Evolutionary conservation across 371 early-diverging fungal species (phyloP).

Genomic region (Rhizomucor pusillus): DNA sequence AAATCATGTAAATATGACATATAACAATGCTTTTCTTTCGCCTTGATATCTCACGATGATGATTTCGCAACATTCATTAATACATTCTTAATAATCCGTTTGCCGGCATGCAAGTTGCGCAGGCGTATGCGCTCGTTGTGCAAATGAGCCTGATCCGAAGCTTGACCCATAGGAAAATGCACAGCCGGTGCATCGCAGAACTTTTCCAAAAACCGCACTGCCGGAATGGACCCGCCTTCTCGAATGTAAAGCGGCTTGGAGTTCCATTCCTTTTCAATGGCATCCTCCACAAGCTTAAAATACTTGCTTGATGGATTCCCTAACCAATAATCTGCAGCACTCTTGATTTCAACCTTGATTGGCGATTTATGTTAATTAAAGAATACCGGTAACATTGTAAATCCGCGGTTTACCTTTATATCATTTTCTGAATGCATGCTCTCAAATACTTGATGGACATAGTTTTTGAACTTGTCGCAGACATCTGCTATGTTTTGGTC

Average conservation of each 20-base stretch:
- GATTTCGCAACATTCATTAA: constrained; percentile 14
- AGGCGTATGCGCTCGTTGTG: constrained; percentile 76
- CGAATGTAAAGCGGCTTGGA: constrained; percentile 63
- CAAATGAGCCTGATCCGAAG: constrained; percentile 82
- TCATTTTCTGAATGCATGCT: constrained; percentile 52
- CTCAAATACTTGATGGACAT: constrained; percentile 54
- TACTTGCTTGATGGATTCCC: constrained; percentile 67
- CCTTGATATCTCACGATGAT: too few relatives aligned
- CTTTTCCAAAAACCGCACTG: constrained; percentile 78
- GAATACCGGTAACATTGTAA: too few relatives aligned
- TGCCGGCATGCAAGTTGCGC: constrained; percentile 68
- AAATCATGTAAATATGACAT: too few relatives aligned
- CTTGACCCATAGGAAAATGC: constrained; percentile 83
- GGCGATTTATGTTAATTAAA: too few relatives aligned
- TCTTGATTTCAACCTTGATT: constrained; percentile 53
- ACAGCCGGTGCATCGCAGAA: constrained; percentile 70
- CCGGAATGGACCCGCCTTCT: constrained; percentile 85
- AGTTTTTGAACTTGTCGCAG: constrained; percentile 48
- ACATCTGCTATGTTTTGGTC: constrained; percentile 71
- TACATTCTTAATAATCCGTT: constrained; percentile 57
- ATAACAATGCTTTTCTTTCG: too few relatives aligned
- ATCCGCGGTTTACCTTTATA: constrained; percentile 41
- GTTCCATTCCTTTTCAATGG: constrained; percentile 69
- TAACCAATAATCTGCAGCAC: constrained; percentile 79
- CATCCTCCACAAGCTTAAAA: constrained; percentile 66